Percentiles rank a stretch among this genome's conserved stretches.
Evolutionary conservation across 371 early-diverging fungal species (phyloP).

Genomic region (Smittium culicis): DNA sequence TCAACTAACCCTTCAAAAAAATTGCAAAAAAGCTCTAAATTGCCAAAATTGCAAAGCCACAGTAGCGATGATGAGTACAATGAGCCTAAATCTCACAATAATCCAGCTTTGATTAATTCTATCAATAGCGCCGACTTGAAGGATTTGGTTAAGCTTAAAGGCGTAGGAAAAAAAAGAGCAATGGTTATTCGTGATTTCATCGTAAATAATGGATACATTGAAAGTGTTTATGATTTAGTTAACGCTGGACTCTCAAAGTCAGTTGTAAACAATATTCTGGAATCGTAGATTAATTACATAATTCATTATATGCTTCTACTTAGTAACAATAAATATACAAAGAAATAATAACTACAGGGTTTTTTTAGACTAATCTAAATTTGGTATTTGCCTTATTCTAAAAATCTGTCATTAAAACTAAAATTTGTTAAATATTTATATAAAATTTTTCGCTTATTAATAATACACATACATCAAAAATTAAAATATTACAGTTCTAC

Average conservation of each 20-base stretch:
- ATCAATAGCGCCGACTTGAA: slow-evolving; percentile 41
- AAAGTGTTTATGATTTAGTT: slow-evolving; percentile 9
- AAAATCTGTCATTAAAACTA: too few species aligned
- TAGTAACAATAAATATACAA: too few species aligned
- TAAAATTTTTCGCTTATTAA: too few species aligned
- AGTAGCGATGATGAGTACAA: neutral
- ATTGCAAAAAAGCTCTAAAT: neutral
- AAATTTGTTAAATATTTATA: too few species aligned
- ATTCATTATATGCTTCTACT: too few species aligned
- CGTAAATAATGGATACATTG: slow-evolving; percentile 22
- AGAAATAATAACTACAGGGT: too few species aligned
- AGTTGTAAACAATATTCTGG: slow-evolving; percentile 1
- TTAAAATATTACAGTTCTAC: too few species aligned
- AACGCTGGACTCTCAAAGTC: slow-evolving; percentile 3
- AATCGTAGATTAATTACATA: neutral
- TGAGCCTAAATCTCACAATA: neutral
- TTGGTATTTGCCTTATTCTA: too few species aligned
- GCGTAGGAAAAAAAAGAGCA: slow-evolving; percentile 51
- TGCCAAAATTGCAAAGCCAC: neutral
- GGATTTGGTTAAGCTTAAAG: slow-evolving; percentile 40
- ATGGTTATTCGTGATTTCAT: slow-evolving; percentile 39
- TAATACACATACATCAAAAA: too few species aligned
- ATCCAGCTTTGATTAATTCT: neutral
- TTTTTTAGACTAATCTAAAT: too few species aligned
- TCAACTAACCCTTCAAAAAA: neutral